Conservation (phyloP, 2,329 filamentous ascomycete species). For the Clathrospora elynae region DNA sequence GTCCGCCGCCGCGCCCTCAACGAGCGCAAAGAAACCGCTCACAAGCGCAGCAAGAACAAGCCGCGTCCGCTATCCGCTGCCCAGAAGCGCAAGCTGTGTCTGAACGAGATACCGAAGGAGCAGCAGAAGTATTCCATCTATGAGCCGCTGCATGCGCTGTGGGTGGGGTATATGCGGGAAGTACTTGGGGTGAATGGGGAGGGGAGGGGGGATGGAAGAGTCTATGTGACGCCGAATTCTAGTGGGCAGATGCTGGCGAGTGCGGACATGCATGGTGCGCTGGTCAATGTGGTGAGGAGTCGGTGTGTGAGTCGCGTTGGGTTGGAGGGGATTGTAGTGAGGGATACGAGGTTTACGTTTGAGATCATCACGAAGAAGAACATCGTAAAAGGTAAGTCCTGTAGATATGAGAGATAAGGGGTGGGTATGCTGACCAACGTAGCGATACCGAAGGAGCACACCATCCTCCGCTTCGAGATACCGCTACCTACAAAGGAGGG, state of each 20-base stretch:
- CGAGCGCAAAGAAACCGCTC: constrained; percentile 40
- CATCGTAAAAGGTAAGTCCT: constrained; percentile 66
- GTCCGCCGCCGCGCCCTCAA: constrained; percentile 59
- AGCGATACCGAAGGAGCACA: constrained; percentile 87
- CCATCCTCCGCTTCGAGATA: constrained; percentile 78
- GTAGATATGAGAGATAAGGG: constrained; percentile 14
- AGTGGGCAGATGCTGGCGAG: constrained; percentile 75
- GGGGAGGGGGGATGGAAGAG: constrained; percentile 34
- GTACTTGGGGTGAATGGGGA: constrained; percentile 66
- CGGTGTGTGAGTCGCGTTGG: constrained; percentile 82
- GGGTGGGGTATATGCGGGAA: constrained; percentile 84
- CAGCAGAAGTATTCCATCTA: constrained; percentile 77
- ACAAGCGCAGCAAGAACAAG: constrained; percentile 53
- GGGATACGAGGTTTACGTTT: constrained; percentile 85
- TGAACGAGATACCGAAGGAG: constrained; percentile 74
- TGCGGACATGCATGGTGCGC: constrained; percentile 89
- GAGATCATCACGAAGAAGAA: constrained; percentile 77
- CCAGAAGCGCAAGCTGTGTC: constrained; percentile 72
- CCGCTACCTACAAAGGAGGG: constrained; percentile 50
- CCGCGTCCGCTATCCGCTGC: constrained; percentile 76
- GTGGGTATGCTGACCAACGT: constrained; percentile 16
- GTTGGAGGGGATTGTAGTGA: constrained; percentile 81
- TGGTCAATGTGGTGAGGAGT: constrained; percentile 81
- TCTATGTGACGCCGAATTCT: constrained; percentile 61
- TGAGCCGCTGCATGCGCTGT: constrained; percentile 75